Evolutionary conservation across 2,329 filamentous ascomycete species (phyloP).

Genomic region (Metarhizium guizhouense): DNA sequence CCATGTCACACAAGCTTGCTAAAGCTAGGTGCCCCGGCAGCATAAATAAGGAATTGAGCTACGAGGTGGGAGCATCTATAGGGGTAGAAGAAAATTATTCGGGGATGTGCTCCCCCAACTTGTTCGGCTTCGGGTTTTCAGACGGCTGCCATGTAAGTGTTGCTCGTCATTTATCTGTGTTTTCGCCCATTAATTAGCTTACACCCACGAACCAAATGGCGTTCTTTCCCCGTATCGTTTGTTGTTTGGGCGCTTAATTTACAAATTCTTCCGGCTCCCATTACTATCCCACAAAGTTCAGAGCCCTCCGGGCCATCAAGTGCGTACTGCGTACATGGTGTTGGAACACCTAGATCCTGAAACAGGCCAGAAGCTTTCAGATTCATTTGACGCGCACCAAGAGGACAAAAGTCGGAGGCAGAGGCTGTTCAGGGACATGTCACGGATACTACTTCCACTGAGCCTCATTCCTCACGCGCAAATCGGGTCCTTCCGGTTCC

Average conservation of each 20-base stretch:
- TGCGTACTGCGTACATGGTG: conserved; percentile 15
- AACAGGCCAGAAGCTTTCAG: conserved; percentile 19
- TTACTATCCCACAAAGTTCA: conserved; percentile 10
- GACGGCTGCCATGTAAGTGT: conserved; percentile 10
- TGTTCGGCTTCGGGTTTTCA: conserved; percentile 11
- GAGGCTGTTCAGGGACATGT: conserved; percentile 19
- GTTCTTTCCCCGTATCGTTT: conserved; percentile 2
- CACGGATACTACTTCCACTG: conserved; percentile 18
- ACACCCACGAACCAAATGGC: conserved; percentile 7
- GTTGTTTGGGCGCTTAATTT: conserved; percentile 3
- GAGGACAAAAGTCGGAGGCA: conserved; percentile 8
- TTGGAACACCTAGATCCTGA: conserved; percentile 17
- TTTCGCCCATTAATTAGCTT: conserved; percentile 10
- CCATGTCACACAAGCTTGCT: conserved; percentile 12
- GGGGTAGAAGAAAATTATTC: conserved; percentile 23
- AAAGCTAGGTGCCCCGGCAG: conserved; percentile 14
- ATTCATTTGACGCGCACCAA: conserved; percentile 13
- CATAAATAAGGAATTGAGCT: conserved; percentile 23
- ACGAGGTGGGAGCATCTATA: conserved; percentile 21
- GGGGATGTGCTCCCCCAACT: conserved; percentile 17
- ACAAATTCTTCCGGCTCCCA: conserved; percentile 7
- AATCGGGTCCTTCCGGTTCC: conserved; percentile 20
- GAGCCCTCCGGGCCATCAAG: not conserved
- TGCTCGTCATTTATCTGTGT: not conserved
- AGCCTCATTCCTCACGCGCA: conserved; percentile 18